Evolutionary conservation across 257 asterid genomes (phyloP).

Genomic region (Vinca minor): DNA sequence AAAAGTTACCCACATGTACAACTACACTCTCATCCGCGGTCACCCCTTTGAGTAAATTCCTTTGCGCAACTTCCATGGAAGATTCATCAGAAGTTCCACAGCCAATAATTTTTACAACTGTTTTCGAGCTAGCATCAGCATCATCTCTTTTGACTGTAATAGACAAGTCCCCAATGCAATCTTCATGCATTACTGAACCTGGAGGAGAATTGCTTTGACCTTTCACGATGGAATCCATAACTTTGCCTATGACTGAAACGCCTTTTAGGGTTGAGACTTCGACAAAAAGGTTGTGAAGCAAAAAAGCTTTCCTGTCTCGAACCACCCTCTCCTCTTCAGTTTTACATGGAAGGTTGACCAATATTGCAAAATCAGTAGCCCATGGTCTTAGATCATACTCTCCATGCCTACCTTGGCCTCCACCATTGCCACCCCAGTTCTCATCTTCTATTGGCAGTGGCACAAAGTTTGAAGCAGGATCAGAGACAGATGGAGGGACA

Average conservation of each 20-base stretch:
- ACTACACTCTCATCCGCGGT: constrained; percentile 94
- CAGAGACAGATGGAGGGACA: constrained; percentile 60
- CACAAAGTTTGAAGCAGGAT: constrained; percentile 41
- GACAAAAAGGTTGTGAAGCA: constrained; percentile 86
- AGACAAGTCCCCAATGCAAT: constrained; percentile 59
- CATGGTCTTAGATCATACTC: constrained; percentile 79
- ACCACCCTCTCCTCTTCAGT: constrained; percentile 93
- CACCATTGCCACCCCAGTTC: constrained; percentile 92
- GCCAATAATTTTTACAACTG: constrained; percentile 43
- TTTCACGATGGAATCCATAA: constrained; percentile 38
- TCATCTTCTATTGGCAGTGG: constrained; percentile 82
- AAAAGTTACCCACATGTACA: constrained; percentile 60
- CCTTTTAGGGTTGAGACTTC: constrained; percentile 80
- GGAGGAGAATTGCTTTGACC: constrained; percentile 27
- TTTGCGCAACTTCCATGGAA: constrained; percentile 54
- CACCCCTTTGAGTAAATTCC: constrained; percentile 81
- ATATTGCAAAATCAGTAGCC: constrained; percentile 76
- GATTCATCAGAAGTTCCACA: constrained; percentile 33
- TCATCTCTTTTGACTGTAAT: constrained; percentile 63
- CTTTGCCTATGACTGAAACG: constrained; percentile 69
- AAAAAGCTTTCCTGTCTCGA: constrained; percentile 93
- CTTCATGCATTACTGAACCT: constrained; percentile 60
- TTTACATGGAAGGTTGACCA: constrained; percentile 82
- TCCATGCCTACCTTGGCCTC: constrained; percentile 81
- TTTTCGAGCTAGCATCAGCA: constrained; percentile 50